Base-by-base conservation (phyloP, 805 yeast genomes). In the Barnettozyma populi region DNA sequence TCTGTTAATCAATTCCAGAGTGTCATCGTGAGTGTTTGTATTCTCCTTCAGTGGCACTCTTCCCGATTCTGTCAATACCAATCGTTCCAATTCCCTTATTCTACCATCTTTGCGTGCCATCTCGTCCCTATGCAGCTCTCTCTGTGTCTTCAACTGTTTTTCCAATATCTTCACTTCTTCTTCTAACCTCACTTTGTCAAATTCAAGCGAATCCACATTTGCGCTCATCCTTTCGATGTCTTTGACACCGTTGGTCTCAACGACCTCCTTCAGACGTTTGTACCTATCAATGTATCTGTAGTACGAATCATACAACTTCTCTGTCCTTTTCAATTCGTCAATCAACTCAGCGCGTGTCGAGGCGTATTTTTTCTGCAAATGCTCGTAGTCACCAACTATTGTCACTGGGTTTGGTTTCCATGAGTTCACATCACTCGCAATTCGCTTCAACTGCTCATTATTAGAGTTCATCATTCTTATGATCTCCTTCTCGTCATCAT, bases 281-380 rank as follows among this genome's bases (percentile, higher is more conserved):
- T 68, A 64, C 49, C 62, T 68, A 16, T 53, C 50, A 31, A 60
- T 62, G 27, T 66, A 61, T 25, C 57, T 54, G 44, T 60, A 64
- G 42, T 62, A 68, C 11, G 69, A 64, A 46, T 69, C 72, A 46
- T 62, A 68, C 5, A 68, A 44, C 46, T 56, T 56, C 45, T 67
- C 64, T 5, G 66, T 59, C 39, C 66, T 65, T 46, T 59, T 60
- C 48, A 68, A 53, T 49, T 68, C 72, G 10, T 52, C 44, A 6
- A 64, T 59, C 35, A 68, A 58, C 43, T 68, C 72, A 23, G 54
- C 47, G 31, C 62, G 56, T 7, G 66, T 48, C 6, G 57, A 50
- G 7, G 51, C 43, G 44, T 67, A 66, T 39, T 65, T 60, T 5
- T 45, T 42, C 31, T 57, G 41, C 4, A 47, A 29, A 40, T 43